Base-by-base conservation (phyloP, 2,329 filamentous ascomycete genomes). In the Cytospora mali region DNA sequence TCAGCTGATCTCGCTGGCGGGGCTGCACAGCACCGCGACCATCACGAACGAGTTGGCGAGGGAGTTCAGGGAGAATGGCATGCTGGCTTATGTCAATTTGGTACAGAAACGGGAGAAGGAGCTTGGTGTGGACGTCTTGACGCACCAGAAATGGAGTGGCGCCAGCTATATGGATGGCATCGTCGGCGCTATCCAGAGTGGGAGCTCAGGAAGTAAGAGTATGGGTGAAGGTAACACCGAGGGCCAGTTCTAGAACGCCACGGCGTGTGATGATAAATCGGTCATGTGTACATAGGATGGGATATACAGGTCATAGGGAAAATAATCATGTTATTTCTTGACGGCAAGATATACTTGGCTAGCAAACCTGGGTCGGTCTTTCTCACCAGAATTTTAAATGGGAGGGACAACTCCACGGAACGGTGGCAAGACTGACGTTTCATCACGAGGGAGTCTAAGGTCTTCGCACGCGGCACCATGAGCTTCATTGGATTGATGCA, bases 211-310 rank as follows among this genome's bases (percentile, higher is more conserved):
- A 60, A 96, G 86, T 74, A 93, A 88, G 84, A 95, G 92, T 75
- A 97, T 97, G 94, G 94, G 94, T 0, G 91, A 94, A 53, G 94
- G 94, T 0, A 96, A 95, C 74, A 98, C 94, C 0, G 94, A 98
- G 76, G 83, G 84, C 0, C 86, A 88, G 71, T 89, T 89, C 60
- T 66, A 28, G 58, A n/a, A 1, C 4, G 11, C 18, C 18, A n/a
- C n/a, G 28, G 27, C 21, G 16, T 48, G 9, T 21, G 29, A 23
- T 35, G n/a, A 25, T 13, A 6, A 21, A 4, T 28, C 16, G 4
- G 9, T 39, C 10, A n/a, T 35, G 6, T 33, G 51, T 42, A n/a
- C 42, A 39, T 39, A 39, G 16, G 35, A 18, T 46, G 3, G 42
- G 42, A 46, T 21, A 46, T n/a, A n/a, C 14, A n/a, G n/a, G n/a